These are phyloP conservation scores for Amaranthus palmeri DNA, from an alignment of 148 eudicot genomes.

Conservation along the genomic window DNA sequence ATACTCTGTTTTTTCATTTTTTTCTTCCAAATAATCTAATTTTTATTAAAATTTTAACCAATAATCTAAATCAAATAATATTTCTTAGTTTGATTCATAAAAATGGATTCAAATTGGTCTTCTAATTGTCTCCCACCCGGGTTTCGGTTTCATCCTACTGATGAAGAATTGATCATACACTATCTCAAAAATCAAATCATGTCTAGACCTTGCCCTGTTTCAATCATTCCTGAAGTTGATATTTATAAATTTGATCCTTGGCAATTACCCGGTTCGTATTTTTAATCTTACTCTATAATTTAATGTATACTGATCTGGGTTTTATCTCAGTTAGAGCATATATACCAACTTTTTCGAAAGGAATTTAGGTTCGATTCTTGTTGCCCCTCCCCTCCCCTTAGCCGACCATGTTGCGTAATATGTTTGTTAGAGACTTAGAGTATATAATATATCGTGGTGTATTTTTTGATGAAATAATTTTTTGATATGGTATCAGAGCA, in stretches of 20 bases:
- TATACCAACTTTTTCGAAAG: too few species aligned
- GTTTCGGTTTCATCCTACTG: constrained; percentile 77
- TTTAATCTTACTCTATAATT: too few species aligned
- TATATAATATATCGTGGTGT: too few species aligned
- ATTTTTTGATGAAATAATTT: too few species aligned
- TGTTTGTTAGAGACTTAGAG: too few species aligned
- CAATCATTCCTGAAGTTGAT: constrained; percentile 75
- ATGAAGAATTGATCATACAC: constrained; percentile 67
- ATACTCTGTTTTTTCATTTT: not conserved
- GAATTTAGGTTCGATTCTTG: too few species aligned
- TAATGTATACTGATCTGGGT: too few species aligned
- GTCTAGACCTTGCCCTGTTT: constrained; percentile 67
- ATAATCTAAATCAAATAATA: not conserved
- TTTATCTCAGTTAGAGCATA: too few species aligned
- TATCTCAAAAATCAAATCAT: constrained; percentile 60
- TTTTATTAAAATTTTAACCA: not conserved
- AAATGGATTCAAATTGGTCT: constrained; percentile 38
- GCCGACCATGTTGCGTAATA: too few species aligned
- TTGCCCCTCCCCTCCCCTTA: too few species aligned
- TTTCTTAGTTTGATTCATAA: not conserved
- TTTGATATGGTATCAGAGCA: too few species aligned
- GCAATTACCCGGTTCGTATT: constrained; percentile 60
- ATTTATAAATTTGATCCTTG: constrained; percentile 85
- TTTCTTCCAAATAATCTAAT: not conserved
- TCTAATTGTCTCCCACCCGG: constrained; percentile 67